Evolutionary conservation across 2,329 filamentous ascomycete species (phyloP), one percentile per base, ranked within the genome.

Genomic region (Cladosporium velox): DNA sequence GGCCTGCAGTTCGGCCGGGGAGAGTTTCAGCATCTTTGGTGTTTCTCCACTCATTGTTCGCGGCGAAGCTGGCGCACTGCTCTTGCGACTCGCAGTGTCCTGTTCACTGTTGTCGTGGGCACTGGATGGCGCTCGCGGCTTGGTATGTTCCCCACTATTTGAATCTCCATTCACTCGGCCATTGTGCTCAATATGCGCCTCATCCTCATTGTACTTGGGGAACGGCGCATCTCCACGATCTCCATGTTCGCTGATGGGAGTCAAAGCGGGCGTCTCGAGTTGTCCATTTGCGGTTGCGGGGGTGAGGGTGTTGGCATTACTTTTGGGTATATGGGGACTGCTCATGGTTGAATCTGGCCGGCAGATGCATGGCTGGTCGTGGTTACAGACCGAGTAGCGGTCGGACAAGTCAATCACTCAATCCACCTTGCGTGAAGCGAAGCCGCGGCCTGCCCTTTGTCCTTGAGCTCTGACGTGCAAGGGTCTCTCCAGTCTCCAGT

Each of bases 1-100:
- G 54, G 85, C 84, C 51, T 85, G 80, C 2, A 87, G 83, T 73
- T 86, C 81, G 49, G 80, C 80, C 2, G 82, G 81, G 3, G 85
- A 86, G 34, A 87, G 76, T 70, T 85, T 87, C 66, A 84, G 74
- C 3, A 83, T 73, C 67, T 77, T 63, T 14, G 65, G 49, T 32
- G 65, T 66, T 2, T 66, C 65, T 44, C 52, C 54, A 21, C 30
- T 57, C 60, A 66, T 68, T 47, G 66, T 64, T 47, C 61, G 47
- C 21, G 60, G 65, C 11, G 59, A 59, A 15, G 61, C 15, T 38
- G 61, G 61, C 28, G 64, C 62, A 57, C 68, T 70, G 51, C 67
- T 66, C 47, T 66, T 68, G 34, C 62, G 51, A 24, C 66, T 65
- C 3, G 54, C 61, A 12, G 32, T 35, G 7, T 61, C 61, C 14